Base-by-base conservation (phyloP, 768 basidiomycete species). In the Tulasnella sp. region DNA sequence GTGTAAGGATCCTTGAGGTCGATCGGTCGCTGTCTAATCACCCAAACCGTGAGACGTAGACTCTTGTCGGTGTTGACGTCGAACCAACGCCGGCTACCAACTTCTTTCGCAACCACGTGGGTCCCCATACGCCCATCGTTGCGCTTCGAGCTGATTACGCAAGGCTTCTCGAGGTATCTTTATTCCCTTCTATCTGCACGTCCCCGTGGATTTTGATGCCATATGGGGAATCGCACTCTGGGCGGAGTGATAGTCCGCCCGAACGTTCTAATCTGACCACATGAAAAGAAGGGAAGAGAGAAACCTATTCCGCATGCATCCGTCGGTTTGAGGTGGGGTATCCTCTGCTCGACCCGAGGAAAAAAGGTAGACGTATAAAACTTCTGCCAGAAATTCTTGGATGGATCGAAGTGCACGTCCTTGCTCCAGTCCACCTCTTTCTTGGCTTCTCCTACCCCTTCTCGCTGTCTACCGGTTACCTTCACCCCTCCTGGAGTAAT, bases 41-140 rank as follows among this genome's bases (percentile, higher is more conserved):
- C n/a, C n/a, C n/a, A n/a, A n/a, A n/a, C n/a, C n/a, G n/a, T n/a
- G n/a, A n/a, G n/a, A n/a, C n/a, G n/a, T n/a, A n/a, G n/a, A n/a
- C n/a, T n/a, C n/a, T n/a, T n/a, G n/a, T n/a, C n/a, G n/a, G n/a
- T n/a, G n/a, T n/a, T n/a, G n/a, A n/a, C n/a, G n/a, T n/a, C n/a
- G n/a, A n/a, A n/a, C n/a, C n/a, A n/a, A n/a, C n/a, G n/a, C n/a
- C n/a, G n/a, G n/a, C n/a, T n/a, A n/a, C n/a, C n/a, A n/a, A n/a
- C n/a, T n/a, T 69, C 64, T 69, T 69, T 37, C 14, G 22, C 50
- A 54, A 69, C 64, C 64, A 69, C 64, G 64, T 69, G 34, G 64
- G 64, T 12, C 64, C 64, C 64, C 64, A 69, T 69, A 31, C 64
- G 12, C n/a, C 50, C 64, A 14, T 31, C 64, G 28, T 69, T 18